Conservation (phyloP, 148 eudicot species). For the Silene uniflora region DNA sequence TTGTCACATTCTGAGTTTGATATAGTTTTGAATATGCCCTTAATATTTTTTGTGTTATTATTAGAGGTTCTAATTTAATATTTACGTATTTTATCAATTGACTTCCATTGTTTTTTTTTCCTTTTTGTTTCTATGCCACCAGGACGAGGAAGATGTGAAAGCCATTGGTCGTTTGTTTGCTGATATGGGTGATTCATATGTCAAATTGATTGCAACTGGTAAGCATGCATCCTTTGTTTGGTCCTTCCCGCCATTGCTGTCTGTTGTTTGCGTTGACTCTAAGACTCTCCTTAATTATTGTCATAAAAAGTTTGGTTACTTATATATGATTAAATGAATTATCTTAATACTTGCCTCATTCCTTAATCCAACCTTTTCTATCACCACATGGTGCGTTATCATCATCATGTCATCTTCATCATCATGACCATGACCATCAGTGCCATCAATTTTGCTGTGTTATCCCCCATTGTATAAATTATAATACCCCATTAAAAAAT, state of each 20-base stretch:
- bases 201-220: conserved; percentile 92
- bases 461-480: neutral
- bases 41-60: too few species aligned
- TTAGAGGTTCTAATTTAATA: neutral
- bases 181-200: conserved; percentile 98
- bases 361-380: conserved; percentile 5
- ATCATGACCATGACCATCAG: neutral
- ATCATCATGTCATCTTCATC: neutral
- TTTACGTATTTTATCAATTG: conserved; percentile 4
- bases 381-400: neutral
- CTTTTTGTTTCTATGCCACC: conserved; percentile 20
- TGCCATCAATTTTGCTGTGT: neutral
- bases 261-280: neutral
- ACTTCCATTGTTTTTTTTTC: conserved; percentile 4
- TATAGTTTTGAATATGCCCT: neutral
- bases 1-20: conserved; percentile 2
- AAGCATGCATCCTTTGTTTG: conserved; percentile 21
- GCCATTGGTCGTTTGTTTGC: conserved; percentile 98
- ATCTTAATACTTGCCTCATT: neutral
- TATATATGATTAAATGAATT: neutral
- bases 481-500: neutral
- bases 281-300: neutral
- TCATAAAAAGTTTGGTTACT: neutral
- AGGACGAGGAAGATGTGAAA: conserved; percentile 99
- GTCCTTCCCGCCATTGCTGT: conserved; percentile 8